A percentile compares a stretch with the other conserved stretches of the same genome.
Evolutionary conservation across 2,329 filamentous ascomycete genomes (phyloP).

Genomic region (Periconia macrospinosa): DNA sequence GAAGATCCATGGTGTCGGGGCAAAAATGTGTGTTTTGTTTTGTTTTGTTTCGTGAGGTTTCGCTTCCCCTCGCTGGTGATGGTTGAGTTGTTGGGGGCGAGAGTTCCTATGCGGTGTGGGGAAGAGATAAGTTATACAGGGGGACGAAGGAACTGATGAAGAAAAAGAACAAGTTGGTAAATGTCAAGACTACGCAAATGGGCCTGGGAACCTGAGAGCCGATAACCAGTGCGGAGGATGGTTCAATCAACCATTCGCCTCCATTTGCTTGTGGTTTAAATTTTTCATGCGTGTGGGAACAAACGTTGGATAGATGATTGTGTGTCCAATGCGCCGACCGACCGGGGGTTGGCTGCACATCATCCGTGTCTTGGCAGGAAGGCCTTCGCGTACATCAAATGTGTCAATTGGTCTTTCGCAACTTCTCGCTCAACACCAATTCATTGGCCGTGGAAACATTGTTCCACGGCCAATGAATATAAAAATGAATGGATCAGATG

Average conservation of each 20-base stretch:
- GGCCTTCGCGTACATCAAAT: too few species aligned
- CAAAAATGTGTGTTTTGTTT: background rate
- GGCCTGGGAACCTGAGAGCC: background rate
- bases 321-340: background rate
- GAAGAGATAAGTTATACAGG: too few species aligned
- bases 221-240: background rate
- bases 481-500: too few species aligned
- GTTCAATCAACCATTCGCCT: background rate
- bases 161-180: too few species aligned
- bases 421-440: too few species aligned
- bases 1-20: constrained; percentile 24
- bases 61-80: background rate
- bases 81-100: background rate
- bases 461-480: too few species aligned
- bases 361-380: background rate
- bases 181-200: too few species aligned
- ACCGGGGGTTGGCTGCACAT: background rate
- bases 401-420: too few species aligned
- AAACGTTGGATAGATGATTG: background rate
- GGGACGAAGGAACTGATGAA: too few species aligned
- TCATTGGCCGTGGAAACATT: too few species aligned
- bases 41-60: background rate
- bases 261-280: background rate
- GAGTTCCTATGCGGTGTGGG: background rate
- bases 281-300: background rate